A percentile compares a stretch with the other conserved stretches of the same genome.
Conservation (phyloP, 2,329 filamentous ascomycete genomes). For the Sarocladium strictum region DNA sequence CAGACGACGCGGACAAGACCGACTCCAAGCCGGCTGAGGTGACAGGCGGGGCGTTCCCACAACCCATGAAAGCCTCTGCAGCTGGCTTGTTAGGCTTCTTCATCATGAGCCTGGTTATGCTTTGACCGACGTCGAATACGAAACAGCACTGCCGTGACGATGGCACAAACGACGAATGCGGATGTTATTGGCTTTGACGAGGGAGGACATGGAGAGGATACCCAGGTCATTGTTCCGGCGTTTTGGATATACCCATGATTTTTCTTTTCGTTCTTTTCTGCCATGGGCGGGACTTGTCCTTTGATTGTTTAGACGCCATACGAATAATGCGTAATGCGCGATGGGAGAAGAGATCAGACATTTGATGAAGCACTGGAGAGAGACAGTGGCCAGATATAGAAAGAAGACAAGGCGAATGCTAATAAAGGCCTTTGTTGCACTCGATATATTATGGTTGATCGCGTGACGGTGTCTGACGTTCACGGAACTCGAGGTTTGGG, state of each 20-base stretch:
- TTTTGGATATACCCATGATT: constrained; percentile 8
- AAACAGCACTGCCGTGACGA: not conserved
- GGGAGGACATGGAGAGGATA: not conserved
- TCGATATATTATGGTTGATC: too few species aligned
- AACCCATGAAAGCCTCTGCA: constrained; percentile 27
- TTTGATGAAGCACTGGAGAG: not conserved
- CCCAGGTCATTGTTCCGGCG: constrained; percentile 1
- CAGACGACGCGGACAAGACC: not conserved
- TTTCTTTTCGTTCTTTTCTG: not conserved
- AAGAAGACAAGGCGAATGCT: not conserved
- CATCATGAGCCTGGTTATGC: constrained; percentile 29
- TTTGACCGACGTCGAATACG: constrained; percentile 17
- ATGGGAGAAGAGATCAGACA: not conserved
- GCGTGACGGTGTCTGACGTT: too few species aligned
- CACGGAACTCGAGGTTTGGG: too few species aligned
- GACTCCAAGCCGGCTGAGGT: constrained; percentile 18
- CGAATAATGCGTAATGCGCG: constrained; percentile 8
- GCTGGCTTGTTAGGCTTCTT: constrained; percentile 30
- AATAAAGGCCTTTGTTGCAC: too few species aligned
- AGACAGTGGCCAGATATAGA: not conserved
- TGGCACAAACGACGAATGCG: not conserved
- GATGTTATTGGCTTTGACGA: not conserved
- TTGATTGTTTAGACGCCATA: constrained; percentile 1
- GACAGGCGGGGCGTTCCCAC: constrained; percentile 25
- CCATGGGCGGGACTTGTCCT: not conserved